Base-by-base conservation (phyloP, 208 protist species). In the Balamuthia mandrillaris region DNA sequence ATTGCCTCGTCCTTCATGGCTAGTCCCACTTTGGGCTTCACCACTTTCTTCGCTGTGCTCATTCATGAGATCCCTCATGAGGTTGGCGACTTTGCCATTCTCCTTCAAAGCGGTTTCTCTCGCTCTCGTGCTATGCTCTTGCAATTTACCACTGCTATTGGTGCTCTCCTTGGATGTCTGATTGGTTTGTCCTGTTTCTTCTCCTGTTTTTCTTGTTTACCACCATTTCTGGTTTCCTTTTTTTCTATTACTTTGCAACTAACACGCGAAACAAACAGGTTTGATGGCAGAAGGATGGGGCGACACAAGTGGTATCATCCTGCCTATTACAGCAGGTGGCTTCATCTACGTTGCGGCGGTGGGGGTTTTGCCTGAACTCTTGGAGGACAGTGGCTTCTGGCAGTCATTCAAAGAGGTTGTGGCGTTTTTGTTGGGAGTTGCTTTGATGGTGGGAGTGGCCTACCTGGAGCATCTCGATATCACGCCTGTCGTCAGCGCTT, bases 11-110 rank as follows among this genome's bases (percentile, higher is more conserved):
- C 66, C 27, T 93, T 89, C 60, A 35, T 86, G 6, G 49, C 44
- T n/a, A 79, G 33, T 45, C 41, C 72, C 14, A 45, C 4, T 9
- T 18, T 90, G 1, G 90, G 88, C 14, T 33, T 87, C 60, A 75
- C 60, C 58, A 93, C 90, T 37, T 88, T 77, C 10, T 29, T 93
- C 33, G 88, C 90, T 33, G 79, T 93, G 12, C 58, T 93, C 24
- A 29, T 92, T 1, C 90, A 93, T 65, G 90, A 93, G 61, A 45
- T 91, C 41, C 88, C 88, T 18, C 88, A 91, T 35, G 88, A 91
- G 86, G 58, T 91, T 21, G 88, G 90, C 39, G 90, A 93, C 86
- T 91, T 79, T 72, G 88, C 87, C 9, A 88, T 93, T 60, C 77
- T 93, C 7, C 21, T 93, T 7, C 84, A 65, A 18, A 63, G 61